Base-by-base conservation (phyloP, 139 green algal species). In the Haematococcus lacustris region DNA sequence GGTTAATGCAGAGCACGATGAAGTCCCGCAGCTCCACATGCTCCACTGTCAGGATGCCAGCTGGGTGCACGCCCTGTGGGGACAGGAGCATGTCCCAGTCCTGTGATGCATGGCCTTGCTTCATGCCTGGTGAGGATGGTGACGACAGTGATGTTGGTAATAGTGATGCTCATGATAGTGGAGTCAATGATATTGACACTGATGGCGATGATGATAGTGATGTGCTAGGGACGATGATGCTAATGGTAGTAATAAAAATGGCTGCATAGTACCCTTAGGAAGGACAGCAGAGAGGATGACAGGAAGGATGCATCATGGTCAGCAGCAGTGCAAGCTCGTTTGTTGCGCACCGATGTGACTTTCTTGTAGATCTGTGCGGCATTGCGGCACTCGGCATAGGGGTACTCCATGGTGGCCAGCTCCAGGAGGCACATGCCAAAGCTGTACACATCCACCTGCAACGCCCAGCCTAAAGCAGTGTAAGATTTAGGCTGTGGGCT, bases 361-460 rank as follows among this genome's bases (percentile, higher is more conserved):
- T 97, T 96, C 72, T 91, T 89, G 80, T 93, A 98, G 66, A 98
- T 98, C 86, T 98, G 94, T 7, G 93, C 94, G 21, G 91, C 85
- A 78, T 97, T 97, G 26, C 82, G 82, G 84, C 94, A 98, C 82
- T 98, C 94, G 23, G 71, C 76, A 80, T 98, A 98, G 7, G 94
- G 94, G 78, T 96, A 98, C 84, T 98, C 86, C 78, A 94, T 77
- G 1, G 94, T 98, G 23, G 91, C 89, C 69, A 98, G 84, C 86
- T 98, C 94, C 76, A 98, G 88, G 70, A 98, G 66, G 75, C 90
- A 97, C 94, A 98, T 98, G 73, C 94, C 94, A 73, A 97, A 98
- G 51, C 86, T 82, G 76, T 92, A 92, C 68, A 73, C 37, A n/a
- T 73, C 67, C 67, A 68, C 70, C n/a, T n/a, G n/a, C n/a, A n/a